These are phyloP conservation scores for Quercus berberidifolia DNA, from an alignment of 306 rosid species.

Conservation along the genomic window DNA sequence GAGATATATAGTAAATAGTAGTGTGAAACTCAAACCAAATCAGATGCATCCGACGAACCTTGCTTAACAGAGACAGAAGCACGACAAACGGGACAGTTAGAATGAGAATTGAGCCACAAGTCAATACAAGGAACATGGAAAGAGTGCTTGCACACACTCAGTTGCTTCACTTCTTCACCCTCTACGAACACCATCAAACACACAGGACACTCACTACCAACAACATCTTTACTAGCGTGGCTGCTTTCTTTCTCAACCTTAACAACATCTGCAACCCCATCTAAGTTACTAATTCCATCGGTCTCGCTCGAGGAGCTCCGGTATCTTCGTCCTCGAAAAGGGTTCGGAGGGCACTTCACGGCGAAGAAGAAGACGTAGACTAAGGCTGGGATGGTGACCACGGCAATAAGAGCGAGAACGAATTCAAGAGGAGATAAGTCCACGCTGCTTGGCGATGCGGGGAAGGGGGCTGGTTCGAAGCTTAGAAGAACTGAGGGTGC, in stretches of 20 bases:
- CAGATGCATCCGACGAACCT: conserved; percentile 40
- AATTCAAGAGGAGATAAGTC: conserved; percentile 81
- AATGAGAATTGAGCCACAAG: conserved; percentile 57
- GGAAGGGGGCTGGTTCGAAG: conserved; percentile 42
- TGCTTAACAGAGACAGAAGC: conserved; percentile 40
- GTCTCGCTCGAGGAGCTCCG: conserved; percentile 15
- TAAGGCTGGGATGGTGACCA: conserved; percentile 73
- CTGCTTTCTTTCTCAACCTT: conserved; percentile 39
- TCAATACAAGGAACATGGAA: conserved; percentile 66
- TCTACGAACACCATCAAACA: conserved; percentile 59
- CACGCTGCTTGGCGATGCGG: conserved; percentile 35
- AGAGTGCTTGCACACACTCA: conserved; percentile 63
- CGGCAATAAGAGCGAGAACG: conserved; percentile 65
- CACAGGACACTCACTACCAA: conserved; percentile 73
- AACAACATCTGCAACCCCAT: conserved; percentile 18
- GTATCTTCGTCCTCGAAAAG: conserved; percentile 25
- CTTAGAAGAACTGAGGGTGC: conserved; percentile 21
- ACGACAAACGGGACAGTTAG: conserved; percentile 80
- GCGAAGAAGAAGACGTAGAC: conserved; percentile 65
- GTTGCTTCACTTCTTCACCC: conserved; percentile 62
- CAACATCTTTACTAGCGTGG: conserved; percentile 34
- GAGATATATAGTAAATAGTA: background rate
- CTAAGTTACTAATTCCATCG: background rate
- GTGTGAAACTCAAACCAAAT: conserved; percentile 56
- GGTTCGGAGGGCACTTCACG: conserved; percentile 51